phyloP scores from a whole-genome alignment of 805 yeast genomes.

The Barnettozyma pratensis region DNA sequence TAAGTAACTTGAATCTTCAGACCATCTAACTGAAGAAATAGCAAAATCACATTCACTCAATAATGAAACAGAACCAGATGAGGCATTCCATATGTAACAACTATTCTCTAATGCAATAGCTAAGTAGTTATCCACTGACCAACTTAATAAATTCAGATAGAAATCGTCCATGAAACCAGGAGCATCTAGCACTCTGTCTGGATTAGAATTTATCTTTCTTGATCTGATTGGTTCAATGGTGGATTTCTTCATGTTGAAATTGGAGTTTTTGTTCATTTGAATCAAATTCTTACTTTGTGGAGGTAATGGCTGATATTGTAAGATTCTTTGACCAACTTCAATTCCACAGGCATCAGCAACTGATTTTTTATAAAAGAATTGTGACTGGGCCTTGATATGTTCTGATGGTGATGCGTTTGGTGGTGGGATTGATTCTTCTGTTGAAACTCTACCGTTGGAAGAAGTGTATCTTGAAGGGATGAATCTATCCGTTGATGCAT shows the following conservation, averaged over 20 bases:
- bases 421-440: slow-evolving; percentile 35
- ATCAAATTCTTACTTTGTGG: slow-evolving; percentile 42
- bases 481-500: slow-evolving; percentile 43
- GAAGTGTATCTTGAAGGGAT: slow-evolving; percentile 53
- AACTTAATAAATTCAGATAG: slow-evolving; percentile 77
- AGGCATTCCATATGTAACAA: slow-evolving; percentile 91
- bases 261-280: slow-evolving; percentile 20
- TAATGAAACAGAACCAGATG: slow-evolving; percentile 68
- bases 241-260: slow-evolving; percentile 26
- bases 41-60: slow-evolving; percentile 54
- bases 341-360: slow-evolving; percentile 96
- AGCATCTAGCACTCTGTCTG: slow-evolving; percentile 92
- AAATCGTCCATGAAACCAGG: slow-evolving; percentile 94
- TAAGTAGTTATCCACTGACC: slow-evolving; percentile 78
- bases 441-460: slow-evolving; percentile 39
- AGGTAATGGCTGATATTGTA: slow-evolving; percentile 82
- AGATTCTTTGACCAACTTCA: slow-evolving; percentile 71
- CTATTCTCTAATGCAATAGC: slow-evolving; percentile 85
- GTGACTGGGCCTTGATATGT: slow-evolving; percentile 38
- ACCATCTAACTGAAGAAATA: slow-evolving; percentile 81
- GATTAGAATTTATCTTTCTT: slow-evolving; percentile 77
- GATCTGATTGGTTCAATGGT: slow-evolving; percentile 59
- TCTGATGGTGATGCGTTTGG: slow-evolving; percentile 43
- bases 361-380: slow-evolving; percentile 57
- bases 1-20: slow-evolving; percentile 82